Base-by-base conservation (phyloP, 441 rosid genomes). In the Brassica hybrid region DNA sequence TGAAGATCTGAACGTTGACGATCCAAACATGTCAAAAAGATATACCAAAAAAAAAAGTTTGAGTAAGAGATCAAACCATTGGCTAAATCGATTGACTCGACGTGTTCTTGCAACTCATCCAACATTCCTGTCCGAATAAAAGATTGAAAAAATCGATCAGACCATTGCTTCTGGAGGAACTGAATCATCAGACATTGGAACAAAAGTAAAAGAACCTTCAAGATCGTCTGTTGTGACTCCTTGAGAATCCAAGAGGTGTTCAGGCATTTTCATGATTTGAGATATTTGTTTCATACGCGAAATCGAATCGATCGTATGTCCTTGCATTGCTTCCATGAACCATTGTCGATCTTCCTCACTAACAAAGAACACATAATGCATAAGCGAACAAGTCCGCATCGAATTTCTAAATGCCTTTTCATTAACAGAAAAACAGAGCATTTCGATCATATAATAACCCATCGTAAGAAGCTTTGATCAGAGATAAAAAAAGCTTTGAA, bases 241-340 rank as follows among this genome's bases (percentile, higher is more conserved):
- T 67, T 93, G 99, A 77, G 96, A 73, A 73, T 90, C 96, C 87
- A 93, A 81, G 13, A 86, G 88, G 10, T 86, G 86, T 67, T 88
- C 88, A 3, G 98, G 94, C 25, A 89, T 83, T 76, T 93, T 90
- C 96, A 94, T 93, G 52, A 93, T 92, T 41, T 89, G 84, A 75
- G 91, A 90, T 62, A 94, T 91, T 83, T 88, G 93, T 83, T 91
- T 94, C 99, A 94, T 93, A 48, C 99, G 91, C 77, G 85, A 80
- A 19, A 88, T 77, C 45, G 92, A 97, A 76, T 91, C 98, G 63
- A 90, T 82, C 2, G 75, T 88, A 70, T 90, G 91, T 30, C 88
- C 63, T 82, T 94, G 99, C 97, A 94, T 88, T 38, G 99, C 98
- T 84, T 93, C 98, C 97, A 89, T 87, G 69, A 94, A 94, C 99